Percentiles rank a stretch among this genome's conserved stretches.
Conservation (phyloP, 768 basidiomycete genomes). For the Pulveroboletus sp. region DNA sequence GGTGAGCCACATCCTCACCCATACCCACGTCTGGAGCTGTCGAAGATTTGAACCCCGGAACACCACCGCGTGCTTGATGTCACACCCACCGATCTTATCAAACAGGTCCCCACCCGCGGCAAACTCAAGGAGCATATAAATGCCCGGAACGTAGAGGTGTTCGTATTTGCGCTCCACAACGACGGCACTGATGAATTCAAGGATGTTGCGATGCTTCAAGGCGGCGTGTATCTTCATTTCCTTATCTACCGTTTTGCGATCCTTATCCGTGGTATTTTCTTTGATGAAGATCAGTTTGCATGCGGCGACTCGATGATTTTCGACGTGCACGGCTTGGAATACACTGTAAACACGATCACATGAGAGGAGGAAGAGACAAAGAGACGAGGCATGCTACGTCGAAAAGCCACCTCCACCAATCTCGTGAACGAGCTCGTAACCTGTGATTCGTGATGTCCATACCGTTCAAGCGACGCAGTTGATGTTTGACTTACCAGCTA, state of each 20-base stretch:
- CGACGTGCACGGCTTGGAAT: slow-evolving; percentile 72
- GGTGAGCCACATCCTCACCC: slow-evolving; percentile 80
- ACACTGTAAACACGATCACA: slow-evolving; percentile 47
- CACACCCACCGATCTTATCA: slow-evolving; percentile 88
- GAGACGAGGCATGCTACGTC: slow-evolving; percentile 40
- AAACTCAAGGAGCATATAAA: slow-evolving; percentile 91
- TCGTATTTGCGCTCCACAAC: slow-evolving; percentile 64
- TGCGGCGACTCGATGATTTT: slow-evolving; percentile 67
- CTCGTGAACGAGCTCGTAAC: slow-evolving; percentile 66
- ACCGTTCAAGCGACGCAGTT: not conserved
- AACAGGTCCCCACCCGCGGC: slow-evolving; percentile 95
- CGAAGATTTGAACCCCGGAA: not conserved
- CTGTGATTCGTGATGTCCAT: slow-evolving; percentile 31
- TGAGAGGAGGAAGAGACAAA: not conserved
- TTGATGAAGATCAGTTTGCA: slow-evolving; percentile 80
- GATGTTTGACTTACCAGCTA: slow-evolving; percentile 20
- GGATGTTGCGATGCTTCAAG: slow-evolving; percentile 73
- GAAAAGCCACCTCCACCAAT: slow-evolving; percentile 90
- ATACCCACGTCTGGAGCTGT: slow-evolving; percentile 89
- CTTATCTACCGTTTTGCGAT: slow-evolving; percentile 81
- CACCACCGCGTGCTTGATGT: not conserved
- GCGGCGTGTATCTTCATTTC: slow-evolving; percentile 87
- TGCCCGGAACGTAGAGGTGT: slow-evolving; percentile 63
- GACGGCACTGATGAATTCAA: slow-evolving; percentile 78
- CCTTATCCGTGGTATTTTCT: slow-evolving; percentile 55